Evolutionary conservation across 768 basidiomycete species (phyloP), one percentile per base, ranked within the genome.

Genomic region (Boletus speciosus): DNA sequence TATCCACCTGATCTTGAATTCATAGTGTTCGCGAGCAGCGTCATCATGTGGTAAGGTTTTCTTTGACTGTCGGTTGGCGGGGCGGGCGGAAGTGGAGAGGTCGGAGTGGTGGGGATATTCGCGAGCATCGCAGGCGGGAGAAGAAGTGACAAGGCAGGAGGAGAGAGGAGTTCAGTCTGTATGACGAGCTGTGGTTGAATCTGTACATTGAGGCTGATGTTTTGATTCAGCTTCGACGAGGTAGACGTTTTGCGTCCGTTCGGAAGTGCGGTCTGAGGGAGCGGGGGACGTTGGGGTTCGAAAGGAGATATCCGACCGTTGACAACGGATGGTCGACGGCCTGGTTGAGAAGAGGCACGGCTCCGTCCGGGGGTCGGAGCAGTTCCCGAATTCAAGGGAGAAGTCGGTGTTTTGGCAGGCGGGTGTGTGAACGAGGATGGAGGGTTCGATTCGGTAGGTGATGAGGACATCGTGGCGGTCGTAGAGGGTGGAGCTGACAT

Each of bases 11-110:
- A 83, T 56, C 79, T 77, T 36, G 83, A 84, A 36, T 76, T 80
- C 83, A 95, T 95, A 27, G 92, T 92, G 48, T 76, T 81, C 55
- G 84, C 78, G 36, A 96, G 74, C 23, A 91, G 79, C 56, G 77
- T 76, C 92, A 96, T 94, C 81, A 96, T 81, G 67, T 93, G 88
- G 66, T 94, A 96, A 10, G 93, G 93, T 62, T 93, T 87, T 40
- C 90, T 79, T 46, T 90, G 74, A 23, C 86, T 77, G 61, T 93
- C 89, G 6, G 75, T 73, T 6, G 91, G 92, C 23, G 88, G 78
- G 15, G 77, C 70, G 2, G 87, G 83, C 6, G 91, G 92, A 36
- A 91, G 77, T 4, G 90, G 88, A 3, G 91, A 92, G 41, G 78
- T 79, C 6, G 91, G 92, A 3, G 88, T 87, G 12, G 82, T 84